These are phyloP conservation scores for Medakamo hakoo DNA, from an alignment of 139 green algal genomes.

Conservation along the genomic window DNA sequence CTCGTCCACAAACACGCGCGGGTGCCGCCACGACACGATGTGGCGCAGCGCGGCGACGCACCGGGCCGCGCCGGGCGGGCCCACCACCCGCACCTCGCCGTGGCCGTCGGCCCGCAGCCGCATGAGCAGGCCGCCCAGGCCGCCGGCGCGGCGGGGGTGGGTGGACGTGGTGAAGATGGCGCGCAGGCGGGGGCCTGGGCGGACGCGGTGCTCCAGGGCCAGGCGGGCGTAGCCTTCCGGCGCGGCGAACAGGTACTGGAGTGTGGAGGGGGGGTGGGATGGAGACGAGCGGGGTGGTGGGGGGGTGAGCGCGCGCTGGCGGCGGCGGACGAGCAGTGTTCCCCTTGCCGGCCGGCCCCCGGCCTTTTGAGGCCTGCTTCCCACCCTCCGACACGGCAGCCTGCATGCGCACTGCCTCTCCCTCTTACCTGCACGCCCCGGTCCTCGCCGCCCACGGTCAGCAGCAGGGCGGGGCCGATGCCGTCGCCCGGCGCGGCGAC, in stretches of 20 bases:
- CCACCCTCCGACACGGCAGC: neutral
- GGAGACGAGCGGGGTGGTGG: neutral
- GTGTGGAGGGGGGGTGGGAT: neutral
- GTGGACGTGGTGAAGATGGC: conserved; percentile 12
- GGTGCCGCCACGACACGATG: conserved; percentile 41
- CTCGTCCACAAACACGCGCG: conserved; percentile 24
- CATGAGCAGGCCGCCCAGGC: conserved; percentile 45
- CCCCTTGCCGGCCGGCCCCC: neutral
- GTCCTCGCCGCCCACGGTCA: conserved; percentile 10
- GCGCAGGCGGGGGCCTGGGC: conserved; percentile 25
- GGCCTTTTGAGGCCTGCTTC: neutral
- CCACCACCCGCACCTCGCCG: conserved; percentile 30
- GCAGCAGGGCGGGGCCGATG: conserved; percentile 25
- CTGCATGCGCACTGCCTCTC: too few species aligned
- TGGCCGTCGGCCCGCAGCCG: conserved; percentile 47
- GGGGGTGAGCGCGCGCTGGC: conserved; percentile 4
- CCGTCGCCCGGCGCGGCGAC: conserved; percentile 34
- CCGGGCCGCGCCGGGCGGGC: conserved; percentile 19
- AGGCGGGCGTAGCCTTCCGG: conserved; percentile 48
- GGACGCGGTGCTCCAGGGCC: conserved; percentile 43
- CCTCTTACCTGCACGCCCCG: neutral
- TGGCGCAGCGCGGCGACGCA: conserved; percentile 20
- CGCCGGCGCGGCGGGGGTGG: too few species aligned
- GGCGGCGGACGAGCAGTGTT: neutral
- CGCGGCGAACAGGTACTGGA: conserved; percentile 52